phyloP scores from a whole-genome alignment of 2,329 filamentous ascomycete genomes.

The Diaporthe sp. region DNA sequence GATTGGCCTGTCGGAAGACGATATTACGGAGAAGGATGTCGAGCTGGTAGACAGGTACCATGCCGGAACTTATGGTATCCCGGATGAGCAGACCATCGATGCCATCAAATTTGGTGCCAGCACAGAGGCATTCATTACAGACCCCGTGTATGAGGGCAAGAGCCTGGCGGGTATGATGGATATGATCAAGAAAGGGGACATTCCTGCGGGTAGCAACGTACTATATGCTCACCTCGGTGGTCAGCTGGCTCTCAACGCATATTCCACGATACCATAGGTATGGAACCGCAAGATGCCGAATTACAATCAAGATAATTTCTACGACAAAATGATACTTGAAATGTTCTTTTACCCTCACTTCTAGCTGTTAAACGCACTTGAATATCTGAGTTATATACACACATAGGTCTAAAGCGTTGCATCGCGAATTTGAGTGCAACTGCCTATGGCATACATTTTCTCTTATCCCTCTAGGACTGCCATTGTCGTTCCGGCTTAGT shows the following conservation, averaged over 20 bases:
- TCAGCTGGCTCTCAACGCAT: conserved; percentile 77
- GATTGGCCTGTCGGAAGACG: conserved; percentile 70
- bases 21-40: conserved; percentile 73
- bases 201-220: conserved; percentile 71
- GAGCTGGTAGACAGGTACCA: conserved; percentile 75
- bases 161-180: conserved; percentile 79
- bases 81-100: conserved; percentile 73
- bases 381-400: too few species aligned
- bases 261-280: conserved; percentile 58
- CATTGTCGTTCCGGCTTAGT: too few species aligned
- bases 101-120: conserved; percentile 77
- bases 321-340: too few species aligned
- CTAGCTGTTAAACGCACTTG: too few species aligned
- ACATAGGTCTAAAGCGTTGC: too few species aligned
- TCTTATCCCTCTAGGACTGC: too few species aligned
- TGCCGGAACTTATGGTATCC: conserved; percentile 74
- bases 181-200: conserved; percentile 72
- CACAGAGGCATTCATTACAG: conserved; percentile 80
- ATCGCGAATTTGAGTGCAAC: too few species aligned
- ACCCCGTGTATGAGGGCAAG: conserved; percentile 84
- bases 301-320: too few species aligned
- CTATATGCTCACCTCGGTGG: conserved; percentile 80
- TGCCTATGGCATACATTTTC: too few species aligned
- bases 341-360: too few species aligned
- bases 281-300: background rate